Evolutionary conservation across 1,139 yeast genomes (phyloP).

Genomic region (Candida tropicalis): DNA sequence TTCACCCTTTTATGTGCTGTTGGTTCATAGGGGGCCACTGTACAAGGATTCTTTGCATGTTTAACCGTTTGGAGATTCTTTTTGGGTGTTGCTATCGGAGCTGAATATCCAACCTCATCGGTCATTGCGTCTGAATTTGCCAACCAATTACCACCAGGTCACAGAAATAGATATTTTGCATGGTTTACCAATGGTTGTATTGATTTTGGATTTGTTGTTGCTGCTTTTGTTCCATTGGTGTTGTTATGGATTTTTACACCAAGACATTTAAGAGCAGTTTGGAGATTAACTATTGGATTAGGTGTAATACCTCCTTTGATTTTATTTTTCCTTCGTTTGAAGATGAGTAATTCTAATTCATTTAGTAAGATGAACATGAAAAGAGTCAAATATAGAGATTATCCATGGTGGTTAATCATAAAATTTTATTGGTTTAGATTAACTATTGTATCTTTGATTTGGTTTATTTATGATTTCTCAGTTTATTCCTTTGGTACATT

Average conservation of each 20-base stretch:
- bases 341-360: slow-evolving; percentile 69
- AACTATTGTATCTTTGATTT: slow-evolving; percentile 66
- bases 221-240: slow-evolving; percentile 85
- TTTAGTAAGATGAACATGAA: slow-evolving; percentile 73
- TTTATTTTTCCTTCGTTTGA: slow-evolving; percentile 74
- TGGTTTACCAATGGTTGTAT: slow-evolving; percentile 90
- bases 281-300: slow-evolving; percentile 89
- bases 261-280: slow-evolving; percentile 73
- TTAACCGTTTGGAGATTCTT: slow-evolving; percentile 82
- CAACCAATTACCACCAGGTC: slow-evolving; percentile 71
- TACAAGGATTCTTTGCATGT: slow-evolving; percentile 75
- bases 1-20: slow-evolving; percentile 80
- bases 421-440: slow-evolving; percentile 87
- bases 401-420: slow-evolving; percentile 69
- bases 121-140: slow-evolving; percentile 94
- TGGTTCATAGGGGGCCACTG: slow-evolving; percentile 75
- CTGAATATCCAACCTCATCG: slow-evolving; percentile 91
- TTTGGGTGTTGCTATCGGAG: slow-evolving; percentile 82
- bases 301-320: slow-evolving; percentile 88
- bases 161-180: slow-evolving; percentile 83
- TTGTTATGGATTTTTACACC: slow-evolving; percentile 78
- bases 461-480: slow-evolving; percentile 91
- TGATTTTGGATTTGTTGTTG: slow-evolving; percentile 80
- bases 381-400: slow-evolving; percentile 39
- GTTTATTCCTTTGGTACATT: slow-evolving; percentile 85